Evolutionary conservation across 2,329 filamentous ascomycete genomes (phyloP), one percentile per base, ranked within the genome.

Genomic region (Pyrenophora seminiperda): DNA sequence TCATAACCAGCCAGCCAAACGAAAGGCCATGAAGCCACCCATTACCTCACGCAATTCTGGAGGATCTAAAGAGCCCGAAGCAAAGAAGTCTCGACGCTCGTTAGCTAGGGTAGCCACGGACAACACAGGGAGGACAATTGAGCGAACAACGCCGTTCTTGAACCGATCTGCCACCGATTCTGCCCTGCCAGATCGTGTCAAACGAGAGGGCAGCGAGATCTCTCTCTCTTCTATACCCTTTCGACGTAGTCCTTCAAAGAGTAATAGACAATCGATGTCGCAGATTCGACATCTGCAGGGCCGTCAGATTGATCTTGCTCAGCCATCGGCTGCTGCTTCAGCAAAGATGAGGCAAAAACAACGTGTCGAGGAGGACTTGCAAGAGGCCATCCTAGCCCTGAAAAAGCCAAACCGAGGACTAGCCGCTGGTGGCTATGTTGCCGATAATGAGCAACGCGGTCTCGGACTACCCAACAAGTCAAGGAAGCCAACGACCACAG

Each of bases 361-460:
- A 2, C 73, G 82, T 17, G 80, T 90, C 2, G 84, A 90, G 39
- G 83, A 85, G 20, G 86, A 91, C 63, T 73, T 93, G 27, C 83
- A 84, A 58, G 83, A 90, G 50, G 90, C 90, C 7, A 92, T 94
- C 41, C 83, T 82, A 5, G 82, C 85, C 7, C 71, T 93, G 33
- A 86, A 88, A 68, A 90, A 86, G 71, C 90, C 90, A 1, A 91
- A 93, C 63, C 83, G 90, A 37, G 81, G 83, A 17, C 78, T 88
- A 32, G 87, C 86, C 10, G 84, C 85, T 24, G 86, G 85, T 61
- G 81, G 84, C 30, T 78, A 89, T 48, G 83, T 82, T 3, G 87
- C 90, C 57, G 86, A 83, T 19, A 81, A 83, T 4, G 87, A 91
- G 67, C 81, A 81, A 60, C 82, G 85, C 22, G 58, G 61, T 24